Evolutionary conservation across 2,329 filamentous ascomycete species (phyloP).

Genomic region (Phialocephala subalpina): DNA sequence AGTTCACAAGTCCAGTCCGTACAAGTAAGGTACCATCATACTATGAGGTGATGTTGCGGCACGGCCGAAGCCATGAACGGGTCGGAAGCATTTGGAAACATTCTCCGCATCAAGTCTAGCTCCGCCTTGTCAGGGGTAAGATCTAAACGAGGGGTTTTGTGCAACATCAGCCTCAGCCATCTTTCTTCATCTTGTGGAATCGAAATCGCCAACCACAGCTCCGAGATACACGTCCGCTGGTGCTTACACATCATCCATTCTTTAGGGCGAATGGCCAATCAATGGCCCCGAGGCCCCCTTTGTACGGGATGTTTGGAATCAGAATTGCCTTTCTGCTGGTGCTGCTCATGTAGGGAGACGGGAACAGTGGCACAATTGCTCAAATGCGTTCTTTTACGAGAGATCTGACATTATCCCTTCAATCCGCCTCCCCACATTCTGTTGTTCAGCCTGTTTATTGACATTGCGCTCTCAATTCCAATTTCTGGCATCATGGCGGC

Average conservation of each 20-base stretch:
- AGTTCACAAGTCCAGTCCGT: too few species aligned
- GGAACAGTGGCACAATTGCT: neutral
- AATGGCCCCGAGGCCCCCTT: neutral
- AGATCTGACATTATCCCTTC: neutral
- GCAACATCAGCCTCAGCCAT: neutral
- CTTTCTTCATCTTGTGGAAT: neutral
- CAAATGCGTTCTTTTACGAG: neutral
- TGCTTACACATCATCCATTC: constrained; percentile 3
- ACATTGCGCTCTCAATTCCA: neutral
- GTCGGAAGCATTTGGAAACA: constrained; percentile 2
- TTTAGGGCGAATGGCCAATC: neutral
- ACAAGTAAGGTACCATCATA: too few species aligned
- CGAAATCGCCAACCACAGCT: neutral
- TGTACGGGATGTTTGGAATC: neutral
- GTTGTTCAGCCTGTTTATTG: constrained; percentile 1
- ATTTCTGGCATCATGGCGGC: neutral
- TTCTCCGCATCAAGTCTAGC: neutral
- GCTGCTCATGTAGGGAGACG: neutral
- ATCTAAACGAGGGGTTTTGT: neutral
- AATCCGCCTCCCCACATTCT: neutral
- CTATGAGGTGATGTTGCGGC: neutral
- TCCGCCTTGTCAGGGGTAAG: neutral
- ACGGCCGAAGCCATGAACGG: neutral
- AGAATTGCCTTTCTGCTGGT: neutral
- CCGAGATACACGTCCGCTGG: neutral